phyloP scores from a whole-genome alignment of 352 stramenopile genomes.

The Phytopythium chamaehyphon region DNA sequence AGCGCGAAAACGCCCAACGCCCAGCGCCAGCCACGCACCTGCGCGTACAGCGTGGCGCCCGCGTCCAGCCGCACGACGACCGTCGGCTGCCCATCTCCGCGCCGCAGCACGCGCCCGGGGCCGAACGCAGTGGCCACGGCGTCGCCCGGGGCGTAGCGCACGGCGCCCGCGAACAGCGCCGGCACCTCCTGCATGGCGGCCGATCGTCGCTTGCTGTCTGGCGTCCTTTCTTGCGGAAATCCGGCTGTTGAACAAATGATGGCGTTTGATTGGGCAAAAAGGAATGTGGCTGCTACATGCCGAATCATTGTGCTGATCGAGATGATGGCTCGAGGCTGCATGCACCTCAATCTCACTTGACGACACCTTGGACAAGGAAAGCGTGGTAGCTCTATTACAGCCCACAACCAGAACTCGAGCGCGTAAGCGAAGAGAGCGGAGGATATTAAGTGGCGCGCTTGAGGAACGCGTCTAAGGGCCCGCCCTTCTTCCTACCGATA shows the following conservation, averaged over 20 bases:
- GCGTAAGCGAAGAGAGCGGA: not conserved
- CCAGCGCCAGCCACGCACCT: no score
- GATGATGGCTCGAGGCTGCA: no score
- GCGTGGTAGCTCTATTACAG: no score
- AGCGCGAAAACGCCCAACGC: no score
- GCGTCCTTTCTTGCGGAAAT: not conserved
- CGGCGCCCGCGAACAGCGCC: constrained; percentile 62
- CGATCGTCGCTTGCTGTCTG: constrained; percentile 13
- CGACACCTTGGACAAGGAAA: no score
- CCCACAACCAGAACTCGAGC: no score
- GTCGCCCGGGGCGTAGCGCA: constrained; percentile 66
- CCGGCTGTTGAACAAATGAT: not conserved
- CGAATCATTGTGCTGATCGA: no score
- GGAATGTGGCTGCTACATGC: not conserved
- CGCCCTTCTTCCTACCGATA: constrained; percentile 15
- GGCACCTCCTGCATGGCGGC: no score
- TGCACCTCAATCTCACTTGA: no score
- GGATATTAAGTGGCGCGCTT: not conserved
- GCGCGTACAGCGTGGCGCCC: constrained; percentile 53
- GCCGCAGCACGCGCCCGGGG: constrained; percentile 34
- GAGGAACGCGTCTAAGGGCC: constrained; percentile 51
- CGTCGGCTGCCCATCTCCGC: constrained; percentile 44
- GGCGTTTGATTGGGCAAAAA: not conserved
- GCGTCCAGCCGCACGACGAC: constrained; percentile 47
- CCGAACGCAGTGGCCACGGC: constrained; percentile 67